Base-by-base conservation (phyloP, 2,329 filamentous ascomycete species). In the Trichoderma oligosporum region DNA sequence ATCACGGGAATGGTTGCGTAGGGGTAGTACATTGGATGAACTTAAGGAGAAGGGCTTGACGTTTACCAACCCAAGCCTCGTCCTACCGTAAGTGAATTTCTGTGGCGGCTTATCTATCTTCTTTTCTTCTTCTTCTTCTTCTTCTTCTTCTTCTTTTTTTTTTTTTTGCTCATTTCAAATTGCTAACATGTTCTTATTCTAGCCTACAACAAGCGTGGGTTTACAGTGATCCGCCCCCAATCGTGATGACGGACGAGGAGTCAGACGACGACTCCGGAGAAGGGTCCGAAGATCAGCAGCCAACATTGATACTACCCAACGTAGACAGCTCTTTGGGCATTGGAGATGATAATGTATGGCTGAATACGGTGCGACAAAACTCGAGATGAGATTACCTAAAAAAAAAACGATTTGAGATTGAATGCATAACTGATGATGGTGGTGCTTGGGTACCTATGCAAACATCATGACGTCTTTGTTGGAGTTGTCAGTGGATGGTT, bases 21-120 rank as follows among this genome's bases (percentile, higher is more conserved):
- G 81, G 27, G 77, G 82, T 42, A 85, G 82, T 63, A 91, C 87
- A 0, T 68, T 91, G 25, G 88, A 93, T 62, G 88, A 92, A 70
- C 79, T 83, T 58, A 80, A 82, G 59, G 88, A 93, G 67, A 83
- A 82, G 65, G 88, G 86, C 0, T 68, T 85, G 69, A 77, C 76
- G 46, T 95, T 91, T 71, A 76, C 91, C 47, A 94, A 93, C 64
- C 90, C 90, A 2, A 93, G 83, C 68, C 74, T 95, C 9, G 76
- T 86, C 4, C 74, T 77, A 29, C 85, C 86, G 78, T 87, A 78
- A 77, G 84, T 81, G 16, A 16, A 14, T 2, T 22, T 51, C 8
- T n/a, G 11, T 7, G 2, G 1, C 14, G 7, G n/a, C n/a, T n/a
- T n/a, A n/a, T n/a, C n/a, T n/a, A n/a, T n/a, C n/a, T n/a, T n/a